Conservation (phyloP, 768 basidiomycete species). For the Multifurca ochricompacta region DNA sequence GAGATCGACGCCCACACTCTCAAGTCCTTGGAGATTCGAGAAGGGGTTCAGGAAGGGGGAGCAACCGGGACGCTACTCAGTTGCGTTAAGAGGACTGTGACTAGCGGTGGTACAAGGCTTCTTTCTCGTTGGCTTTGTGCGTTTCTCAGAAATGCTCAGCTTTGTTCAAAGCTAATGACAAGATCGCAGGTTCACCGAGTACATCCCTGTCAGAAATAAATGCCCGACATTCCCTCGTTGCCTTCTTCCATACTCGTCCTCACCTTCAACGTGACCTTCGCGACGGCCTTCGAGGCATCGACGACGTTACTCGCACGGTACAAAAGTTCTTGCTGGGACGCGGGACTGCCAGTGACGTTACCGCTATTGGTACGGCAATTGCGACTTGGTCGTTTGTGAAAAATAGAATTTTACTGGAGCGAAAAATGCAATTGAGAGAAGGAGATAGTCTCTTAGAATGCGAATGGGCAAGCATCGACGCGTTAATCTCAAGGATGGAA, state of each 20-base stretch:
- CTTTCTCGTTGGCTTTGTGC: slow-evolving; percentile 73
- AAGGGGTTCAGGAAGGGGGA: slow-evolving; percentile 66
- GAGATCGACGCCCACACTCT: slow-evolving; percentile 86
- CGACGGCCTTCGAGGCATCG: slow-evolving; percentile 45
- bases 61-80: slow-evolving; percentile 66
- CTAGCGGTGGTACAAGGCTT: slow-evolving; percentile 68
- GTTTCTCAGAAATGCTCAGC: slow-evolving; percentile 21
- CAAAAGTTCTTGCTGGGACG: slow-evolving; percentile 68
- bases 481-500: slow-evolving; percentile 44
- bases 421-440: slow-evolving; percentile 38
- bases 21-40: slow-evolving; percentile 79
- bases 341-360: slow-evolving; percentile 58
- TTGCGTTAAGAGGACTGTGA: slow-evolving; percentile 68
- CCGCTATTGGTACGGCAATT: slow-evolving; percentile 56
- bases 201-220: slow-evolving; percentile 67
- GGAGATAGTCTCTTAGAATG: slow-evolving; percentile 17
- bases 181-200: slow-evolving; percentile 67
- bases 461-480: slow-evolving; percentile 54
- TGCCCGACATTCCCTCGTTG: slow-evolving; percentile 67
- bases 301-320: slow-evolving; percentile 67
- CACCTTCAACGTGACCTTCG: slow-evolving; percentile 60
- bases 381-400: slow-evolving; percentile 48
- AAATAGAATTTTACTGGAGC: slow-evolving; percentile 48
- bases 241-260: slow-evolving; percentile 53
- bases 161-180: not conserved